These are phyloP conservation scores for Sphagnum magellanicum DNA, from an alignment of 228 moss, liverwort and hornwort genomes.

Conservation along the genomic window DNA sequence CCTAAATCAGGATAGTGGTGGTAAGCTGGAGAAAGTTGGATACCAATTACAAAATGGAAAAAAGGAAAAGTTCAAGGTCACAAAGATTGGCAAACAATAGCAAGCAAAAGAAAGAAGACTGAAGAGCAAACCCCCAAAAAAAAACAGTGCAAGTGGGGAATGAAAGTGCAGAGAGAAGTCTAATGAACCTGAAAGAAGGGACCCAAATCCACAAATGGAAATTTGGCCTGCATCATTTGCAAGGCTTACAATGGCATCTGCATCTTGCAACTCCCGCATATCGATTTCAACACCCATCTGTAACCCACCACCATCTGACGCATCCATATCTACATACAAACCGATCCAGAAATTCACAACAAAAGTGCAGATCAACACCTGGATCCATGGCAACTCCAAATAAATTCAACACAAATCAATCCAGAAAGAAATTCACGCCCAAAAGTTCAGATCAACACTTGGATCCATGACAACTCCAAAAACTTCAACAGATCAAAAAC, in stretches of 20 bases:
- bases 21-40: too few relatives aligned
- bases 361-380: too few relatives aligned
- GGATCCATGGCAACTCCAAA: too few relatives aligned
- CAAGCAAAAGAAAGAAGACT: background rate
- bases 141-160: too few relatives aligned
- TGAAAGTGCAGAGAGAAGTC: too few relatives aligned
- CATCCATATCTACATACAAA: constrained; percentile 10
- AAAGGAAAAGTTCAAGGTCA: background rate
- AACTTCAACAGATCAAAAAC: too few relatives aligned
- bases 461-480: too few relatives aligned
- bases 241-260: constrained; percentile 48
- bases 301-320: background rate
- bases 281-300: constrained; percentile 1
- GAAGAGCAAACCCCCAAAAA: background rate
- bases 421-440: too few relatives aligned
- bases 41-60: background rate
- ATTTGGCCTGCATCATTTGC: constrained; percentile 46
- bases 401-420: too few relatives aligned
- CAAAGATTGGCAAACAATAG: constrained; percentile 1
- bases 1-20: too few relatives aligned
- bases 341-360: too few relatives aligned
- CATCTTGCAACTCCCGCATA: constrained; percentile 47
- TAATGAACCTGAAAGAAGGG: constrained; percentile 67
- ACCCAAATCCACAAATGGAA: constrained; percentile 92
- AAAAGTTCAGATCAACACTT: too few relatives aligned